Conservation (phyloP, 305 asterid species). For the Fraxinus xanthoxyloides region DNA sequence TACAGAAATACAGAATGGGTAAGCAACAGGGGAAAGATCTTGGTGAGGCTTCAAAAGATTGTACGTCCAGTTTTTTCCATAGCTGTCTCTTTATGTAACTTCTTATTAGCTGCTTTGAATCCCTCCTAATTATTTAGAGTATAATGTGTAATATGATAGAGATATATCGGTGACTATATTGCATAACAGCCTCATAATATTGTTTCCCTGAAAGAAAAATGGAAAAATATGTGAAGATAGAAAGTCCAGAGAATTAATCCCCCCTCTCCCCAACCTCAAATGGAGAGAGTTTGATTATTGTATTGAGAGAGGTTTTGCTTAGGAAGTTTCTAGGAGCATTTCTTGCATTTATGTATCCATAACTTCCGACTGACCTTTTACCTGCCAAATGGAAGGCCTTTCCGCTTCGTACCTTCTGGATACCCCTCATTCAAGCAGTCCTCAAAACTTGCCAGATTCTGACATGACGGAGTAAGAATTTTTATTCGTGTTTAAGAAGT, state of each 20-base stretch:
- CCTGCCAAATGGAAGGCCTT: constrained; percentile 31
- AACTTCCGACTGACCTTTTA: constrained; percentile 13
- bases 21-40: constrained; percentile 84
- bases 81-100: constrained; percentile 18
- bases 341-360: not conserved
- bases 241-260: not conserved
- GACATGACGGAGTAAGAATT: constrained; percentile 35
- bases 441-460: constrained; percentile 28
- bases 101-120: not conserved
- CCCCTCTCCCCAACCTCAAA: not conserved
- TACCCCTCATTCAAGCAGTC: constrained; percentile 23
- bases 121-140: not conserved
- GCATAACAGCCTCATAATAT: not conserved
- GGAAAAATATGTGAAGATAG: not conserved
- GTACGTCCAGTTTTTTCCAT: constrained; percentile 40
- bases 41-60: constrained; percentile 71
- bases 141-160: not conserved
- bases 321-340: not conserved
- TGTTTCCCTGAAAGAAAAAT: not conserved
- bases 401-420: constrained; percentile 33
- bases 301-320: not conserved
- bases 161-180: not conserved
- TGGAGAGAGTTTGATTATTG: not conserved
- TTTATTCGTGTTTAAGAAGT: not conserved
- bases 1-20: constrained; percentile 85